Evolutionary conservation across 371 early-diverging fungal species (phyloP), one percentile per base, ranked within the genome.

Genomic region (Zopfochytrium polystomum): DNA sequence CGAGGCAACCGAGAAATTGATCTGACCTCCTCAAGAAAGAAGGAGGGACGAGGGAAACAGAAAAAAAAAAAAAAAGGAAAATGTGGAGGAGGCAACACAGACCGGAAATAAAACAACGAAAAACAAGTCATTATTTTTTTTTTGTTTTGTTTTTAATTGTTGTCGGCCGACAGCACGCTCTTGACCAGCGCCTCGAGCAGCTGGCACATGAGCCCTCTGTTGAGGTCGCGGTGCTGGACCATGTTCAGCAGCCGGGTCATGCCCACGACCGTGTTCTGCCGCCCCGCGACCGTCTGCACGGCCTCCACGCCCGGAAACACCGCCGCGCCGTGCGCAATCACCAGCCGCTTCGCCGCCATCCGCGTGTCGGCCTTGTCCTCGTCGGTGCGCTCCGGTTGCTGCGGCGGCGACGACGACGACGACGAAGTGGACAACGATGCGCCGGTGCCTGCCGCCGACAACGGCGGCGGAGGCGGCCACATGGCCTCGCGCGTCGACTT

Each of bases 241-340:
- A 74, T 74, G 46, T 71, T 74, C 55, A 74, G 71, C 29, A 74
- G n/a, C 18, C 74, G 52, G 25, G 68, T 68, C 33, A 71, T 33
- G 5, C 74, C 74, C 25, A 58, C 59, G n/a, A 30, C 38, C 1
- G 66, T 57, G 38, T 74, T 74, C 49, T 58, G 43, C 30, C 46
- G 33, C 3, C 74, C 74, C 23, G 68, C 68, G 23, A 74, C 66
- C 11, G 63, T 55, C 29, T 56, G 49, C 18, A 71, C 52, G 2
- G 64, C 57, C 2, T 65, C 73, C 2, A 62, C 45, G 20, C 68
- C 67, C n/a, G n/a, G n/a, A n/a, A n/a, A n/a, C 33, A 57, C 27
- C 23, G 58, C 23, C 3, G 29, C 45, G 20, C 46, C 56, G 26
- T 62, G 35, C 53, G 15, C 18, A 9, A 51, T 22, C 30, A 69